A percentile compares a stretch with the other conserved stretches of the same genome.
Evolutionary conservation across 352 stramenopile species (phyloP).

Genomic region (Phytophthora sp.): DNA sequence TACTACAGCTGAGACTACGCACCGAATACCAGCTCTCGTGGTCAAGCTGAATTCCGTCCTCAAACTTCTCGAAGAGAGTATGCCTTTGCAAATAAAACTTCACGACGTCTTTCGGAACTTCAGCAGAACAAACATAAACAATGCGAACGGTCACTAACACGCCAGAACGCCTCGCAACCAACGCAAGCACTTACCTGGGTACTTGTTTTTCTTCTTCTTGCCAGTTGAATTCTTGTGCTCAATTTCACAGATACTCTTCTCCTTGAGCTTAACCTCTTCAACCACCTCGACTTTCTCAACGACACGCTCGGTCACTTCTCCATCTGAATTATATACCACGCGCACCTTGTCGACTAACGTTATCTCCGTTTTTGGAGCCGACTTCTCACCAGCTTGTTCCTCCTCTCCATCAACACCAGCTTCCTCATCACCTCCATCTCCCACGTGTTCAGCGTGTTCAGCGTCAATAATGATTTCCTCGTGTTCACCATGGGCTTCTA

Average conservation of each 20-base stretch:
- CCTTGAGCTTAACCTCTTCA: constrained; percentile 7
- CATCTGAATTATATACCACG: constrained; percentile 72
- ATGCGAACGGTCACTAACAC: neutral
- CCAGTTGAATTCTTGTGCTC: constrained; percentile 22
- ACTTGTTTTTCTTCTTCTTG: constrained; percentile 36
- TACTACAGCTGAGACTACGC: constrained; percentile 4
- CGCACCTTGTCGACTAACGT: constrained; percentile 59
- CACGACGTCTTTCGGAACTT: constrained; percentile 50
- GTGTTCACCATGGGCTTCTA: neutral
- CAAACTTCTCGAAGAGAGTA: constrained; percentile 89
- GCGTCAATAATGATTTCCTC: neutral
- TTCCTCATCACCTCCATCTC: neutral
- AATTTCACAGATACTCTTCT: constrained; percentile 17
- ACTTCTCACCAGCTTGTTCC: neutral
- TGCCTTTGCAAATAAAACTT: constrained; percentile 94
- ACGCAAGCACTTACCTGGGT: constrained; percentile 36
- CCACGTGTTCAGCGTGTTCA: constrained; percentile 2
- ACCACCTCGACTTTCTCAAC: constrained; percentile 49
- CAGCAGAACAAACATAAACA: constrained; percentile 13
- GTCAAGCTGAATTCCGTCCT: constrained; percentile 92
- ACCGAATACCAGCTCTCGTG: constrained; percentile 94
- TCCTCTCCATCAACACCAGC: neutral
- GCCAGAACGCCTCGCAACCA: neutral
- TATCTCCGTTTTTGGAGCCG: constrained; percentile 17
- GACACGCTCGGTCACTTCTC: constrained; percentile 51